Evolutionary conservation across 129 eudicot genomes (phyloP), one percentile per base, ranked within the genome.

Genomic region (Centrapalus pauciflorus): DNA sequence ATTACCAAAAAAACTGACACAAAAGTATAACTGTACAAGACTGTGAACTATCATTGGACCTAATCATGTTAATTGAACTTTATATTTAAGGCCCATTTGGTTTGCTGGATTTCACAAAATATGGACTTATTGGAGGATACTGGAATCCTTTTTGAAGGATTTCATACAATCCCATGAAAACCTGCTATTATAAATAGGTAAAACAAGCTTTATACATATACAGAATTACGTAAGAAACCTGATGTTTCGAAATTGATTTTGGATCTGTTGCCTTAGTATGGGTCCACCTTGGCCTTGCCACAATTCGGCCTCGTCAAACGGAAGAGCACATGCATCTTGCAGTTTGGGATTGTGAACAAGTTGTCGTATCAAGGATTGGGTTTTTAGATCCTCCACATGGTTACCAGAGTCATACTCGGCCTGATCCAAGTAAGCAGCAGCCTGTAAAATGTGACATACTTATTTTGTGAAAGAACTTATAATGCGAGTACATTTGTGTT

Each of bases 231-330:
- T 9, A 55, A 6, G 34, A 33, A 64, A 87, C 98, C 98, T 93
- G 71, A 93, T 93, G 66, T 93, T 86, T 70, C 82, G 82, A 76
- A 93, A 93, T 23, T 93, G 90, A 76, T 78, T 84, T 38, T 93
- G 96, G 76, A 84, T 93, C 61, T 93, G 95, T 72, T 77, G 92
- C 81, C 84, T 86, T 7, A 93, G 81, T 40, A 80, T 84, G 49
- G 99, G 99, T 17, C 99, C 96, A 76, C 88, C 83, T 78, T 83
- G 87, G 41, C 96, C 98, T 77, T 93, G 87, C 98, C 98, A 93
- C 74, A 93, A 67, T 67, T 84, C 85, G 48, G 95, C 95, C 69
- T 93, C 98, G 72, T 93, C 83, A 74, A 88, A 93, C 2, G 98
- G 98, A 78, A 93, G 84, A 28, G 98, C 96, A 65, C 98, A 93